These are phyloP conservation scores for Didymosphaeria variabile DNA, from an alignment of 2,329 filamentous ascomycete genomes.

Conservation along the genomic window DNA sequence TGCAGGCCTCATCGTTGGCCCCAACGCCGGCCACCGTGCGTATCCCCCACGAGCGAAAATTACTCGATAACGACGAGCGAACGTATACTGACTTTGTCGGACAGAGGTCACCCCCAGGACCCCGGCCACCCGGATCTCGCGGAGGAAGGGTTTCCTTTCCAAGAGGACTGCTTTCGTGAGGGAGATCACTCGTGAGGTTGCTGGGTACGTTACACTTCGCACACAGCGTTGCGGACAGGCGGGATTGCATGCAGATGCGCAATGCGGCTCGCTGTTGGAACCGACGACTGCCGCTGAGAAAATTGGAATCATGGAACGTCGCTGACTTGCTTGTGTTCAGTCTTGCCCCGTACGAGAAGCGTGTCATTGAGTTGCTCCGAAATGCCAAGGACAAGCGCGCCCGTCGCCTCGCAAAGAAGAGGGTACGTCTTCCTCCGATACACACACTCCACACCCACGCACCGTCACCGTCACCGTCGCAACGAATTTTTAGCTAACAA, in stretches of 20 bases:
- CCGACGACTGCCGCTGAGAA: not conserved
- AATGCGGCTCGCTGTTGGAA: not conserved
- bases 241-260: slow-evolving; percentile 9
- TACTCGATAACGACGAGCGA: slow-evolving; percentile 22
- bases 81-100: slow-evolving; percentile 35
- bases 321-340: slow-evolving; percentile 35
- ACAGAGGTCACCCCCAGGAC: slow-evolving; percentile 62
- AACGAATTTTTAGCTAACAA: slow-evolving; percentile 36
- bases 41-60: slow-evolving; percentile 42
- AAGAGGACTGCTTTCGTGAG: slow-evolving; percentile 97
- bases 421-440: slow-evolving; percentile 67
- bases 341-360: slow-evolving; percentile 78
- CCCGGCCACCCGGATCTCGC: slow-evolving; percentile 60
- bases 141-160: slow-evolving; percentile 95
- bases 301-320: not conserved
- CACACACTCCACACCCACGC: slow-evolving; percentile 7
- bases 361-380: slow-evolving; percentile 97
- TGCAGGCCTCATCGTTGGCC: slow-evolving; percentile 63
- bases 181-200: slow-evolving; percentile 98
- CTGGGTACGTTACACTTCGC: slow-evolving; percentile 71
- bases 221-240: slow-evolving; percentile 8
- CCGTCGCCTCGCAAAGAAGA: slow-evolving; percentile 99
- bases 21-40: slow-evolving; percentile 73
- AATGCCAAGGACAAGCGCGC: slow-evolving; percentile 99
- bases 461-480: not conserved